Evolutionary conservation across 768 basidiomycete genomes (phyloP), one percentile per base, ranked within the genome.

Genomic region (Gymnopilus dilepis): DNA sequence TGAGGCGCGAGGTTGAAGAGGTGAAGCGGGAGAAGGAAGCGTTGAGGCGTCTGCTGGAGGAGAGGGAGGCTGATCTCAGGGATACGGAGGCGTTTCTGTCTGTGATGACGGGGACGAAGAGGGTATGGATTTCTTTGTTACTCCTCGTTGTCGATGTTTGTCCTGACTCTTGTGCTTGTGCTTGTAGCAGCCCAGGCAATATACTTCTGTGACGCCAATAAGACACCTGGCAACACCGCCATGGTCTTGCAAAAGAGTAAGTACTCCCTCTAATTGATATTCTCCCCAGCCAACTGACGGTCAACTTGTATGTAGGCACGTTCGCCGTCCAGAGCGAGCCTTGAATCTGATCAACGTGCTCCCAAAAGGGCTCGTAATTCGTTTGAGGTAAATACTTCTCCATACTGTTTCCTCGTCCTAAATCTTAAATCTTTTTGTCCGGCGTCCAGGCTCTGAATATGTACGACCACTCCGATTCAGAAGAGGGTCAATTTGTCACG

Each of bases 81-180:
- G 58, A 63, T 12, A 60, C 62, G n/a, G 58, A 51, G 38, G 58
- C 58, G 17, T 40, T 63, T 19, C 33, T 56, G 26, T 38, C 17
- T 19, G 38, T 30, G 28, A 5, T 47, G n/a, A 45, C 28, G 9
- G 30, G 26, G 5, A 48, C 19, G 12, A 26, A 34, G 11, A 17
- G 33, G 56, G 41, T 50, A 15, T 30, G 47, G 15, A 9, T 13
- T 28, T 9, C 30, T 37, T 15, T 37, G 3, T 8, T 37, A 2
- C 15, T 15, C 34, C 34, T 37, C 11, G 15, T 37, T 8, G 15
- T 37, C 9, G 15, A 2, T 15, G 15, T 8, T 15, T 37, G 34
- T 37, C n/a, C n/a, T n/a, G n/a, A 9, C 15, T 37, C 34, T 37
- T 2, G 15, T 15, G 34, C 45, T 15, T 17, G 15, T 12, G 15